phyloP scores from a whole-genome alignment of 2,329 filamentous ascomycete genomes.

The Rutstroemia sydowiana region DNA sequence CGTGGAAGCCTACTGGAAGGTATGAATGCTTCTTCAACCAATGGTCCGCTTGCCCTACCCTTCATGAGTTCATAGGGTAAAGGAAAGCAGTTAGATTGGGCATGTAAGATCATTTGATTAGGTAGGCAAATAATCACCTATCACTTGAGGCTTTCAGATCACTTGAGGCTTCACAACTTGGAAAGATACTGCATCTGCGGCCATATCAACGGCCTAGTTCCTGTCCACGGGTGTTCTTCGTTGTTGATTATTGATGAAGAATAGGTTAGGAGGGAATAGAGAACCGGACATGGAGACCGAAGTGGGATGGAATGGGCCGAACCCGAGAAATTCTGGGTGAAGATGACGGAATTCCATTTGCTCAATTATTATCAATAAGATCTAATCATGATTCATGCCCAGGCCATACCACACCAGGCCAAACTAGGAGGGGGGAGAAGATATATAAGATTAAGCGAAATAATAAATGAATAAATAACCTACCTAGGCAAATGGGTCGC shows the following conservation, averaged over 20 bases:
- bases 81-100: constrained; percentile 14
- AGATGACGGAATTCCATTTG: constrained; percentile 14
- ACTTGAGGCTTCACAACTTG: constrained; percentile 3
- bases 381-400: background rate
- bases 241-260: background rate
- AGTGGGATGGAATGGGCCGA: background rate
- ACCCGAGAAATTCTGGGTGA: background rate
- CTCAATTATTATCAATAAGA: background rate
- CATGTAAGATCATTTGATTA: constrained; percentile 17
- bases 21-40: constrained; percentile 1
- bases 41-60: constrained; percentile 4
- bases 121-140: constrained; percentile 15
- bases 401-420: background rate
- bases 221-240: background rate
- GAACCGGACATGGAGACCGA: background rate
- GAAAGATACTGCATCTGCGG: constrained; percentile 9
- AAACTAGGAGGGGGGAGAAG: background rate
- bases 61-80: background rate
- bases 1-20: background rate
- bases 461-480: background rate
- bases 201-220: constrained; percentile 4
- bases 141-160: constrained; percentile 14
- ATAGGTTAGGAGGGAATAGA: background rate
- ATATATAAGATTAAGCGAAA: background rate
- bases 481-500: too few species aligned